Base-by-base conservation (phyloP, 495 filamentous ascomycete species). In the Podospora fimiseda region DNA sequence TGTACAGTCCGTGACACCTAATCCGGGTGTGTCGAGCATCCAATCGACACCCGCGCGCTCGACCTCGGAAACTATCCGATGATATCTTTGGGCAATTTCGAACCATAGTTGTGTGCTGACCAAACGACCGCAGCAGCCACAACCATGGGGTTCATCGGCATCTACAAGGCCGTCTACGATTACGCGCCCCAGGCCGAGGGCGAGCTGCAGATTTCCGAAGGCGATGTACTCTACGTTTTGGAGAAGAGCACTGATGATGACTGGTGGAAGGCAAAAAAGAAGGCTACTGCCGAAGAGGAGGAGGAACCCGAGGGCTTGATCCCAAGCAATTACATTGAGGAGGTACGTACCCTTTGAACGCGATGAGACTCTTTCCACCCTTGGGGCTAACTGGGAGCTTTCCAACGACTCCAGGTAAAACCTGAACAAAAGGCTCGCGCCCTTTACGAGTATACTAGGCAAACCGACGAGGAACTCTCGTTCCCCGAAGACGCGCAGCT, bases 191-290 rank as follows among this genome's bases (percentile, higher is more conserved):
- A 96, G 70, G 84, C 80, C 57, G 87, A 90, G 55, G 84, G 87
- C 46, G 94, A 99, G 80, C 77, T 99, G 52, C 76, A 84, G 57
- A 86, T 99, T 55, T 72, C 75, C 51, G 92, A 96, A 63, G 93
- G 91, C 51, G 94, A 99, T 66, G 60, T 96, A 43, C 80, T 99
- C 38, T 97, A 92, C 67, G 77, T 99, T 27, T 75, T 97, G 44
- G 89, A 97, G 60, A 95, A 95, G 75, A 89, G 82, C 65, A 66
- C 71, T 22, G 90, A 95, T 5, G 92, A 96, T 74, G 88, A 88
- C 64, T 96, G 92, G 92, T 97, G 92, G 92, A 96, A 87, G 67
- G 91, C 88, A 16, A 96, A 96, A 78, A 96, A 96, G 80, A 96
- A 91, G 80, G 89, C 88, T 24, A 80, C 80, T n/a, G 80, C 70